Evolutionary conservation across 805 yeast species (phyloP).

Genomic region (Candida tallmaniae): DNA sequence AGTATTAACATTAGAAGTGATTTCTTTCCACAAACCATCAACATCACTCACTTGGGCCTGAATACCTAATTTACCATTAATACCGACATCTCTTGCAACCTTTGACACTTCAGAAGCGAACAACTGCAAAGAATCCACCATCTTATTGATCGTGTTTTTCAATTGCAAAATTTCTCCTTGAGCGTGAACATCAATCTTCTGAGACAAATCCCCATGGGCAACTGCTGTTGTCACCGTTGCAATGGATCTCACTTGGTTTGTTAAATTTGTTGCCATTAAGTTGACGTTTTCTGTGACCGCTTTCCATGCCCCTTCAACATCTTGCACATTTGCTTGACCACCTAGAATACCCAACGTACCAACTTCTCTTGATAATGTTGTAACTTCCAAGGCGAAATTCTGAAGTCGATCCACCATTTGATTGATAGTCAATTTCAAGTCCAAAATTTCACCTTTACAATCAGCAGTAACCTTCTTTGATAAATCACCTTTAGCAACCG

Average conservation of each 20-base stretch:
- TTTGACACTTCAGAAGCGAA: constrained; percentile 86
- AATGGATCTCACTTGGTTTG: constrained; percentile 80
- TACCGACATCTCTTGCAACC: constrained; percentile 91
- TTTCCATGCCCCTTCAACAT: constrained; percentile 49
- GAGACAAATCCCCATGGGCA: constrained; percentile 83
- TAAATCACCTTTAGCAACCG: constrained; percentile 80
- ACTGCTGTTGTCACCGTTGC: constrained; percentile 91
- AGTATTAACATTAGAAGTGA: constrained; percentile 85
- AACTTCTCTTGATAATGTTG: constrained; percentile 44
- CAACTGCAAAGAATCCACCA: constrained; percentile 87
- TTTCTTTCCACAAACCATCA: constrained; percentile 89
- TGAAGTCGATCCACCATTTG: constrained; percentile 50
- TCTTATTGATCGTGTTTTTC: constrained; percentile 81
- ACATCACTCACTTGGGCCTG: constrained; percentile 90
- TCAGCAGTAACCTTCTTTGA: constrained; percentile 83
- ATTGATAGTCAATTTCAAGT: constrained; percentile 44
- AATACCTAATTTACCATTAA: constrained; percentile 87
- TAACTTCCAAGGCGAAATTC: constrained; percentile 43
- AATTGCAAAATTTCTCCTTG: constrained; percentile 86
- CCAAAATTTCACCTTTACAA: constrained; percentile 60
- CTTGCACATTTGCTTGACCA: constrained; percentile 49
- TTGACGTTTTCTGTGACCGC: constrained; percentile 46
- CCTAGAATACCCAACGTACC: constrained; percentile 46
- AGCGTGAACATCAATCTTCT: constrained; percentile 83
- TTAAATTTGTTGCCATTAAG: constrained; percentile 45